Conservation (phyloP, 495 filamentous ascomycete species). For the Rhizodiscina lignyota region DNA sequence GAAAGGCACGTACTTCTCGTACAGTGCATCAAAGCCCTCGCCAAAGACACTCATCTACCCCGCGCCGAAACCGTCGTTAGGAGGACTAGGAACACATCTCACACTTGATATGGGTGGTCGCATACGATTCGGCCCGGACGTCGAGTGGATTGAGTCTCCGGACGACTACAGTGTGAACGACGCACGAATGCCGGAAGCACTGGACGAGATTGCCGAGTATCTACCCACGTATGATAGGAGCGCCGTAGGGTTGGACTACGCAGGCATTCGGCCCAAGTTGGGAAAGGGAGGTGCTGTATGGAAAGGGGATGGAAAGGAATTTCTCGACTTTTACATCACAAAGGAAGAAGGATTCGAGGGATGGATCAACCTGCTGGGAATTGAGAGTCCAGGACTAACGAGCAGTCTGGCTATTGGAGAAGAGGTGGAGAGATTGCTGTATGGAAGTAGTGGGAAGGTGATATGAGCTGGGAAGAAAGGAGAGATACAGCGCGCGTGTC, state of each 20-base stretch:
- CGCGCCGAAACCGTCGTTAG: slow-evolving; percentile 59
- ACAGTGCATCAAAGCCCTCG: slow-evolving; percentile 43
- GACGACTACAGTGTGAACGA: slow-evolving; percentile 37
- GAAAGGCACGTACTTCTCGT: slow-evolving; percentile 93
- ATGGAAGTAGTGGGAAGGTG: too few relatives aligned
- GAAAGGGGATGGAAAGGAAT: slow-evolving; percentile 38
- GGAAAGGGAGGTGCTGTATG: slow-evolving; percentile 38
- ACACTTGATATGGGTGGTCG: slow-evolving; percentile 78
- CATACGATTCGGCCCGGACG: slow-evolving; percentile 85
- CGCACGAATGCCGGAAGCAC: slow-evolving; percentile 44
- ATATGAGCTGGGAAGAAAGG: too few relatives aligned
- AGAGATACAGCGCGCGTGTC: too few relatives aligned
- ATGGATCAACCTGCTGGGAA: slow-evolving; percentile 85
- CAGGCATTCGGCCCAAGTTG: slow-evolving; percentile 81
- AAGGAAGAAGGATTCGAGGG: slow-evolving; percentile 67
- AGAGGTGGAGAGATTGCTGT: slow-evolving; percentile 59
- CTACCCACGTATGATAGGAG: slow-evolving; percentile 51
- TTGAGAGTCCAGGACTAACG: slow-evolving; percentile 91
- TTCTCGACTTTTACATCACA: slow-evolving; percentile 73
- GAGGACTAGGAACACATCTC: slow-evolving; percentile 81
- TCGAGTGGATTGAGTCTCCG: slow-evolving; percentile 62
- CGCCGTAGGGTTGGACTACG: slow-evolving; percentile 68
- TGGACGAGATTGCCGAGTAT: slow-evolving; percentile 61
- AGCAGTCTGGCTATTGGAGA: slow-evolving; percentile 80
- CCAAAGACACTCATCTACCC: slow-evolving; percentile 76